Conservation (phyloP, 305 asterid genomes). For the Ilex paraguariensis region DNA sequence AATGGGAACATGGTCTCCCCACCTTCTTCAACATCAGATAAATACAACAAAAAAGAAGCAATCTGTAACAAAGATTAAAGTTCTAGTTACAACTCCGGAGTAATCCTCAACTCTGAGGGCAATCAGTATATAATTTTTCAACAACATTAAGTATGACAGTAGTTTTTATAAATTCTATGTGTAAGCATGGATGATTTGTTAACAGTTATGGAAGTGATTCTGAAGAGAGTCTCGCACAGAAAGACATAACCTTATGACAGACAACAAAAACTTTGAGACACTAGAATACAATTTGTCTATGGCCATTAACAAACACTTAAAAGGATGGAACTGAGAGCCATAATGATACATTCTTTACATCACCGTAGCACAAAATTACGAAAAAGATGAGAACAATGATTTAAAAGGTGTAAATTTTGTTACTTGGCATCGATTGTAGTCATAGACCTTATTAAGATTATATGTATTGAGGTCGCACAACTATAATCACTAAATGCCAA, state of each 20-base stretch:
- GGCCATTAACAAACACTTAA: not conserved
- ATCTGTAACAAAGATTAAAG: constrained; percentile 35
- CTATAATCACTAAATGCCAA: no score
- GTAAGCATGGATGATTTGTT: not conserved
- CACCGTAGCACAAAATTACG: not conserved
- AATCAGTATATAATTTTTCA: no score
- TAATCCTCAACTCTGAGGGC: no score
- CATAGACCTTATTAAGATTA: no score
- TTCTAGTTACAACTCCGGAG: not conserved
- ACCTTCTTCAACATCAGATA: constrained; percentile 95
- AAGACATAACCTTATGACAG: not conserved
- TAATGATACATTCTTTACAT: not conserved
- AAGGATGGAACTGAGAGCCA: not conserved
- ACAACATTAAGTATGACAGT: not conserved
- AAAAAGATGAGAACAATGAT: no score
- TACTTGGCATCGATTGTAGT: no score
- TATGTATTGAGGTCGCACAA: no score
- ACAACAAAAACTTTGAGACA: not conserved
- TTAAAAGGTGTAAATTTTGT: no score
- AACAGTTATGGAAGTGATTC: not conserved
- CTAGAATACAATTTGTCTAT: no score
- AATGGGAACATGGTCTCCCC: constrained; percentile 97
- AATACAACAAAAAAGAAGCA: constrained; percentile 86
- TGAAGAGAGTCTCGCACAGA: not conserved
- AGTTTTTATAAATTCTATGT: no score